Base-by-base conservation (phyloP, 768 basidiomycete species). In the Lactarius sanguifluus region DNA sequence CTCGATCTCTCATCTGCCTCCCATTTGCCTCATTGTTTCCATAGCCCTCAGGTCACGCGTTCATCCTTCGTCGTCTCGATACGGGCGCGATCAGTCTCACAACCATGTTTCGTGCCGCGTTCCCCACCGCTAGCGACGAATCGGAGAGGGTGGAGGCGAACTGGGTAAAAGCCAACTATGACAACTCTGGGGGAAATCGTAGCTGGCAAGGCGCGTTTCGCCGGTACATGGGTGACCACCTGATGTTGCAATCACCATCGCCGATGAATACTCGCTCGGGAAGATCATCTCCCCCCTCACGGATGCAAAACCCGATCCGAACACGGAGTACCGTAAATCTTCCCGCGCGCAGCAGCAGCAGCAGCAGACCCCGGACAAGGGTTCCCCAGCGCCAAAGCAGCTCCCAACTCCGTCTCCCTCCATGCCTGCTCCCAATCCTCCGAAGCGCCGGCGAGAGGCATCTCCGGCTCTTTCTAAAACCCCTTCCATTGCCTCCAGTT, bases 71-170 rank as follows among this genome's bases (percentile, higher is more conserved):
- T 55, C 87, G 96, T 62, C 95, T 91, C 72, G 96, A 98, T 77
- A 96, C 95, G 3, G 89, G 91, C 66, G 94, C 94, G 23, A 85
- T 98, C 77, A 91, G 89, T 69, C 84, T 95, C 12, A 96, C 95
- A 12, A 96, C 95, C 64, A 96, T 98, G 94, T 96, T 92, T 79
- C 91, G 94, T 65, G 94, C 94, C 9, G 94, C 94, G 0, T 98
- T 94, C 76, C 95, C 95, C 12, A 85, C 82, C 45, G 91, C 94
- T 4, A 79, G 80, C 52, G 92, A 94, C 1, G 79, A 82, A 57
- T 86, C 89, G 20, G 95, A 98, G 76, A 88, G 85, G 75, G 78
- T 77, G 15, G 95, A 97, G 76, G 81, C 90, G 50, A 82, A 85
- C 50, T 96, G 92, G 92, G 88, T 95, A 66, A 91, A 89, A 73